Percentiles rank a stretch among this genome's conserved stretches.
These are phyloP conservation scores for Penicillium thymicola DNA, from an alignment of 2,329 filamentous ascomycete genomes.

Conservation along the genomic window DNA sequence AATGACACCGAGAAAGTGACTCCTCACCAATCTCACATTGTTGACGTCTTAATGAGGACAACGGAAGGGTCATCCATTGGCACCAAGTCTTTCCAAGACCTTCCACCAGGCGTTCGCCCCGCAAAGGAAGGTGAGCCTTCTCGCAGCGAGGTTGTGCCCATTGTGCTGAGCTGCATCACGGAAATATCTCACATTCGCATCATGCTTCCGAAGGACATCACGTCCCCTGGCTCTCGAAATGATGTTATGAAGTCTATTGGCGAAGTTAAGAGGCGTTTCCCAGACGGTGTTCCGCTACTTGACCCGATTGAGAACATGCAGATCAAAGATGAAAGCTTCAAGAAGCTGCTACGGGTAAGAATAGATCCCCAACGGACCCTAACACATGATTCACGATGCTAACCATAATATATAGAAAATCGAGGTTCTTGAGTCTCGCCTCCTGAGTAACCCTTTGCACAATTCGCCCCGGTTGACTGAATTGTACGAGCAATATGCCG, in stretches of 20 bases:
- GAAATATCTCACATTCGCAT: constrained; percentile 79
- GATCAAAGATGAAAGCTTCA: constrained; percentile 89
- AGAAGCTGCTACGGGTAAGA: constrained; percentile 70
- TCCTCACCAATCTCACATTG: constrained; percentile 73
- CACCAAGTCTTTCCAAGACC: constrained; percentile 60
- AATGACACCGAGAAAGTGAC: constrained; percentile 63
- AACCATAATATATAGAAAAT: constrained; percentile 66
- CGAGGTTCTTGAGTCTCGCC: constrained; percentile 86
- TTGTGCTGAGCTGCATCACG: constrained; percentile 80
- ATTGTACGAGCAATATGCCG: constrained; percentile 81
- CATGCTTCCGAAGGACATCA: constrained; percentile 75
- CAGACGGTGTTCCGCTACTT: constrained; percentile 81
- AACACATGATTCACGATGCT: constrained; percentile 7
- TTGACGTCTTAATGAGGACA: constrained; percentile 74
- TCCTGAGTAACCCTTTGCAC: constrained; percentile 86
- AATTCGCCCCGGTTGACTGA: constrained; percentile 79
- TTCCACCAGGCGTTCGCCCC: constrained; percentile 62
- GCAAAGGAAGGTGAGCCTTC: constrained; percentile 61
- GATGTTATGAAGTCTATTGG: constrained; percentile 64
- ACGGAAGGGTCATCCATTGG: constrained; percentile 52
- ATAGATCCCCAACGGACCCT: neutral
- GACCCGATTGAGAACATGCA: constrained; percentile 97
- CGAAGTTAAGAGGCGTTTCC: constrained; percentile 83
- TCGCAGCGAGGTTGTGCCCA: constrained; percentile 79
- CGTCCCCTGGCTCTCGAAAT: constrained; percentile 65